These are phyloP conservation scores for Pichia inconspicua DNA, from an alignment of 1,139 yeast genomes.

Conservation along the genomic window DNA sequence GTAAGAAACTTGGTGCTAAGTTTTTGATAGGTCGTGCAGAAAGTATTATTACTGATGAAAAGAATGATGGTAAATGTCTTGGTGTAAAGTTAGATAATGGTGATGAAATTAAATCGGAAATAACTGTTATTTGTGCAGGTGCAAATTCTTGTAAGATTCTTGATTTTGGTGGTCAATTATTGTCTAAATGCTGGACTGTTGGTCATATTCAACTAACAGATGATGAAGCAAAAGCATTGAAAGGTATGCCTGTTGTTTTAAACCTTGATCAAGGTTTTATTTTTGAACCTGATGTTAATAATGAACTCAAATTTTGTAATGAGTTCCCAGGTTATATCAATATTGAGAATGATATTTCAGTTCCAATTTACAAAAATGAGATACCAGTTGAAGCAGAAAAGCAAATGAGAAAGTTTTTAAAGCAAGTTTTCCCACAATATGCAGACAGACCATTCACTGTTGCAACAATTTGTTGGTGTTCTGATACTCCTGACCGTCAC, in stretches of 20 bases:
- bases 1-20: slow-evolving; percentile 29
- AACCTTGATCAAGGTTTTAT: slow-evolving; percentile 42
- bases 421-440: slow-evolving; percentile 21
- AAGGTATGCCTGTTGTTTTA: slow-evolving; percentile 35
- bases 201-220: slow-evolving; percentile 29
- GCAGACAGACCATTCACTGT: slow-evolving; percentile 21
- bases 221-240: slow-evolving; percentile 30
- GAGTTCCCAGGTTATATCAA: slow-evolving; percentile 29
- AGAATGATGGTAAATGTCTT: slow-evolving; percentile 2
- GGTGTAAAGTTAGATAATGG: slow-evolving; percentile 23
- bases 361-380: slow-evolving; percentile 30
- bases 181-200: slow-evolving; percentile 32
- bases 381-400: slow-evolving; percentile 20
- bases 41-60: slow-evolving; percentile 16
- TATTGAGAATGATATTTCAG: slow-evolving; percentile 24
- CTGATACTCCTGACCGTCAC: slow-evolving; percentile 27
- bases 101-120: slow-evolving; percentile 23
- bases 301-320: slow-evolving; percentile 33
- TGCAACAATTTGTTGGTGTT: slow-evolving; percentile 27
- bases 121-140: slow-evolving; percentile 32
- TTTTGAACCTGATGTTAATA: slow-evolving; percentile 38
- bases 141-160: slow-evolving; percentile 32
- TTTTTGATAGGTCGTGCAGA: slow-evolving; percentile 30
- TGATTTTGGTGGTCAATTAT: slow-evolving; percentile 30
- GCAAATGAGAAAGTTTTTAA: slow-evolving; percentile 22